Base-by-base conservation (phyloP, 768 basidiomycete genomes). In the Lactarius tabidus region DNA sequence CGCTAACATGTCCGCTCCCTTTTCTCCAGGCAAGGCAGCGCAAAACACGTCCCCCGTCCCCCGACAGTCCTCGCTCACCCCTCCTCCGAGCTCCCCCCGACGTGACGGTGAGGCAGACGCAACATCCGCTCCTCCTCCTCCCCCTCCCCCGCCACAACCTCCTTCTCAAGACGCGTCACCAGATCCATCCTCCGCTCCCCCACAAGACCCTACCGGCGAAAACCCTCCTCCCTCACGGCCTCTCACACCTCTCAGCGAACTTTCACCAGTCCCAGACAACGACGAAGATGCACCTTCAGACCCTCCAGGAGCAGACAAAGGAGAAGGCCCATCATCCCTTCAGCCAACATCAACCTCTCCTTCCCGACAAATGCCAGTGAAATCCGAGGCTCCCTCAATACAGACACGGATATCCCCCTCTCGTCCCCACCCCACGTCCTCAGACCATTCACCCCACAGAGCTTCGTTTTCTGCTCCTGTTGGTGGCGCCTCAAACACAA, bases 161-260 rank as follows among this genome's bases (percentile, higher is more conserved):
- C 67, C 69, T 65, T 57, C 39, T 8, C 65, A 59, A 48, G 31
- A 38, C 57, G 57, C 61, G 52, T 62, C 65, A 45, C 6, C 52
- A 7, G 57, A 48, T 67, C 58, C 60, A 59, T 65, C 68, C 64
- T 51, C 38, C 57, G 70, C 31, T 53, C 67, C 51, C 59, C 72
- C 48, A 65, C 71, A 39, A 62, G 71, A 62, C 63, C 57, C 54
- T 56, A 65, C 60, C 57, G 36, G 23, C 14, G 70, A 60, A 36
- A 63, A 59, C 28, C 62, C 70, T 43, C 57, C 68, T 23, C 66
- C 74, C 17, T 88, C 87, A 62, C 79, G 85, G 35, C 80, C 80
- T 64, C 87, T 87, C 26, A 90, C 89, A 0, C 90, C 90, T 3
- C 83, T 92, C 72, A 90, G 87, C 69, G 89, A 90, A 67, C 83